Evolutionary conservation across 2,329 filamentous ascomycete species (phyloP), one percentile per base, ranked within the genome.

Genomic region (Pseudogymnoascus sp.): DNA sequence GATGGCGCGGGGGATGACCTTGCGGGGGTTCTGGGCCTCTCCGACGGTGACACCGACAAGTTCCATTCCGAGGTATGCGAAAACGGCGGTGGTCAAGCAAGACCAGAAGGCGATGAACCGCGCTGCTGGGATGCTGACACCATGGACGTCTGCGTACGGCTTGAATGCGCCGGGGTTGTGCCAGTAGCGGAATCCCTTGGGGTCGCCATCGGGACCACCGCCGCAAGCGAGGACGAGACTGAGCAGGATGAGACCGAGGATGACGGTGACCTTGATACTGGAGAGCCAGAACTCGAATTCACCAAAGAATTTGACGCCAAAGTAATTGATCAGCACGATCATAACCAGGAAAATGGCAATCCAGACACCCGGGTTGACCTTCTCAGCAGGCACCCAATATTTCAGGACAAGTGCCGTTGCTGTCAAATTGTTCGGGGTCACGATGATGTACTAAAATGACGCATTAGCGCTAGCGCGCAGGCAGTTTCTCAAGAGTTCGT

Each of bases 401-500:
- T 88, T 84, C 63, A 95, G 88, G 62, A 93, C 88, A 37, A 95
- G 75, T 4, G 89, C 84, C n/a, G 82, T 84, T 29, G 90, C 90
- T 0, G 90, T 94, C 39, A 95, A 78, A 72, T 95, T 90, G 70
- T 94, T 94, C 1, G 91, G 90, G 1, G 89, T 92, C 59, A 89
- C 82, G 69, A 95, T 92, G 72, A 94, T 89, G 73, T 94, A 94
- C 84, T 92, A 75, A 29, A 13, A 40, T 29, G 15, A 59, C 25
- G 58, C 13, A 52, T 52, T 52, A 52, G 27, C 27, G 13, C 45
- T 52, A 52, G 45, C 45, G 45, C 45, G 27, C 4, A 21, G 2
- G 72, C 73, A 29, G 21, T 55, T 45, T n/a, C 33, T 27, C 42
- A 3, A 31, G 25, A 61, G 37, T 27, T 18, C 33, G 29, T 42